phyloP scores from a whole-genome alignment of 2,329 filamentous ascomycete species.

The Botryotinia convoluta region DNA sequence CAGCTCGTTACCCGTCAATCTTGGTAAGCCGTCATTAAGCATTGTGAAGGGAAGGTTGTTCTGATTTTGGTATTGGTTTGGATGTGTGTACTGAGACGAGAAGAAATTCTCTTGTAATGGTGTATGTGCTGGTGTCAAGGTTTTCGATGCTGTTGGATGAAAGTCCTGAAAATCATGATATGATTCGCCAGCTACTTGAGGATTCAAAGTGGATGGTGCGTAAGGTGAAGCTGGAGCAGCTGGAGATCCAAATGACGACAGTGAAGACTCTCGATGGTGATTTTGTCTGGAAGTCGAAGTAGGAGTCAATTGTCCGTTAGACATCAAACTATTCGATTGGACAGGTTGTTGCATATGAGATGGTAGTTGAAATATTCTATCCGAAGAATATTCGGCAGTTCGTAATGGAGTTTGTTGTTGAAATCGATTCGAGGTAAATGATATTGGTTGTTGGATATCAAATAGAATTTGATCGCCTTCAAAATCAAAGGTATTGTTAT shows the following conservation, averaged over 20 bases:
- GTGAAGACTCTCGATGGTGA: slow-evolving; percentile 60
- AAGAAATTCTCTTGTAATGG: slow-evolving; percentile 36
- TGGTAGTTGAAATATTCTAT: slow-evolving; percentile 23
- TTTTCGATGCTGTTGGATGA: slow-evolving; percentile 35
- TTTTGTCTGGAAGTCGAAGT: slow-evolving; percentile 33
- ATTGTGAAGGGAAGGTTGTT: slow-evolving; percentile 31
- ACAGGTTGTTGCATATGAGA: slow-evolving; percentile 37
- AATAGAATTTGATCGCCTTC: slow-evolving; percentile 31
- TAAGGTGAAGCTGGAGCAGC: slow-evolving; percentile 60
- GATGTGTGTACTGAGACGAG: slow-evolving; percentile 39
- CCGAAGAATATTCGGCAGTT: slow-evolving; percentile 23
- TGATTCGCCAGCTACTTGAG: slow-evolving; percentile 53
- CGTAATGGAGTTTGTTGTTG: neutral
- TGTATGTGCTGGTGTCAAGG: slow-evolving; percentile 38
- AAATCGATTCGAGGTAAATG: neutral
- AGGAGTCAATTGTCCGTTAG: slow-evolving; percentile 39
- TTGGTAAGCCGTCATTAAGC: slow-evolving; percentile 31
- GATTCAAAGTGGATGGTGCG: slow-evolving; percentile 53
- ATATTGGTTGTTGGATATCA: slow-evolving; percentile 27
- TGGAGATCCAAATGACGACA: slow-evolving; percentile 56
- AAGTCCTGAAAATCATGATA: slow-evolving; percentile 43
- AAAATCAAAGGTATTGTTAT: slow-evolving; percentile 28
- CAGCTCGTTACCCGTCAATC: slow-evolving; percentile 31
- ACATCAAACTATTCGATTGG: slow-evolving; percentile 32
- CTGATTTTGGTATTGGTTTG: slow-evolving; percentile 38